Conservation (phyloP, 768 basidiomycete genomes). For the Lepiota brunneoincarnata region DNA sequence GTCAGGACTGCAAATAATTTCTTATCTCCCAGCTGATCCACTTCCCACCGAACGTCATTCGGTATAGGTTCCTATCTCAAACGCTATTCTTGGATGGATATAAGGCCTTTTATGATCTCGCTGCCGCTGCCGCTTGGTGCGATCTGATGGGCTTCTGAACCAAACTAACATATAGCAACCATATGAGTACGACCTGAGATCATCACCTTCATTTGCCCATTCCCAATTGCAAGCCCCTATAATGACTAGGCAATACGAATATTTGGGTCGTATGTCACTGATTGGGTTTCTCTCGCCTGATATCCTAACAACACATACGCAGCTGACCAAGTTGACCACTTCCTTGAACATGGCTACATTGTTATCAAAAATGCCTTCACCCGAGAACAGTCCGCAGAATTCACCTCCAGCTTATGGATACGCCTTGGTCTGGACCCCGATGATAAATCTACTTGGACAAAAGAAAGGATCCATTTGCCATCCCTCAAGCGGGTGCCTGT, state of each 20-base stretch:
- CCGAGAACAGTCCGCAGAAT: slow-evolving; percentile 46
- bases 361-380: slow-evolving; percentile 52
- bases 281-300: not conserved
- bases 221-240: slow-evolving; percentile 10
- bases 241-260: slow-evolving; percentile 32
- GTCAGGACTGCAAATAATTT: no score
- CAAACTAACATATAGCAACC: no score
- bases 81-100: no score
- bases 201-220: no score
- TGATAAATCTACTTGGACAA: slow-evolving; percentile 54
- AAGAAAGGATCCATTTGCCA: slow-evolving; percentile 56
- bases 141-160: no score
- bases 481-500: slow-evolving; percentile 43
- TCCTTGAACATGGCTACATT: slow-evolving; percentile 55
- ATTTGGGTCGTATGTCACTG: slow-evolving; percentile 31
- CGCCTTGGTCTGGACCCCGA: slow-evolving; percentile 49
- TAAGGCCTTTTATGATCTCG: not conserved
- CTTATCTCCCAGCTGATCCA: no score
- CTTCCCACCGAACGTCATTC: no score
- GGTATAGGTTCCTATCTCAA: no score
- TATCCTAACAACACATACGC: slow-evolving; percentile 6
- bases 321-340: slow-evolving; percentile 51
- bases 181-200: no score
- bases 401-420: slow-evolving; percentile 49
- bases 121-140: not conserved